These are phyloP conservation scores for Pseudoturritis turrita DNA, from an alignment of 345 rosid genomes.

Conservation along the genomic window DNA sequence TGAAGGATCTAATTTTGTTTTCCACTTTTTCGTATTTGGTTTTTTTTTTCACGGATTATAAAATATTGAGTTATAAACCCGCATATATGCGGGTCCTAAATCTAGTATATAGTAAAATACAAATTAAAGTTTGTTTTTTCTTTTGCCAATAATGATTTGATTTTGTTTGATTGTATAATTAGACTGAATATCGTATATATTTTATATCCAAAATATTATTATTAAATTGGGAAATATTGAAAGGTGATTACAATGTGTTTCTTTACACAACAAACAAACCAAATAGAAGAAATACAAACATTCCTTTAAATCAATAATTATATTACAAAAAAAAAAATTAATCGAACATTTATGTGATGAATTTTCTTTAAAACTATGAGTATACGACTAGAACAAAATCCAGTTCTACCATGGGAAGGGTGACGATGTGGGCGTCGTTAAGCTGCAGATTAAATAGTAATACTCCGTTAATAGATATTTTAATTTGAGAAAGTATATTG, in stretches of 20 bases:
- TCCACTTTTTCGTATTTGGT: too few relatives aligned
- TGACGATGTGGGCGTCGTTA: constrained; percentile 34
- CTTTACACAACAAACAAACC: constrained; percentile 20
- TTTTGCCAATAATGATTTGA: too few relatives aligned
- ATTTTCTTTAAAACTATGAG: background rate
- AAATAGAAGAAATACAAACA: constrained; percentile 10
- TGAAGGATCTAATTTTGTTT: too few relatives aligned
- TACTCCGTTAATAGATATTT: background rate
- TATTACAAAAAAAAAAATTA: background rate
- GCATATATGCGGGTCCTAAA: too few relatives aligned
- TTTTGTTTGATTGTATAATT: background rate
- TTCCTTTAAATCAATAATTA: constrained; percentile 1
- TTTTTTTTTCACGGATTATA: too few relatives aligned
- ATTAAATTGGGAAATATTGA: background rate
- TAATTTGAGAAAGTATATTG: background rate
- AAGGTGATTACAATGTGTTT: constrained; percentile 4
- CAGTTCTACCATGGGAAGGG: constrained; percentile 38
- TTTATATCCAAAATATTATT: background rate
- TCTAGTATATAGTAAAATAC: too few relatives aligned
- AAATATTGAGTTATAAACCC: too few relatives aligned
- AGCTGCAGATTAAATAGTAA: constrained; percentile 33
- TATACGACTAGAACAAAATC: constrained; percentile 3
- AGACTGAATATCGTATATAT: background rate
- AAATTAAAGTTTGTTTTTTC: background rate
- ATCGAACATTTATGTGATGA: background rate